Conservation (phyloP, 768 basidiomycete genomes). For the Tulasnella sp. region DNA sequence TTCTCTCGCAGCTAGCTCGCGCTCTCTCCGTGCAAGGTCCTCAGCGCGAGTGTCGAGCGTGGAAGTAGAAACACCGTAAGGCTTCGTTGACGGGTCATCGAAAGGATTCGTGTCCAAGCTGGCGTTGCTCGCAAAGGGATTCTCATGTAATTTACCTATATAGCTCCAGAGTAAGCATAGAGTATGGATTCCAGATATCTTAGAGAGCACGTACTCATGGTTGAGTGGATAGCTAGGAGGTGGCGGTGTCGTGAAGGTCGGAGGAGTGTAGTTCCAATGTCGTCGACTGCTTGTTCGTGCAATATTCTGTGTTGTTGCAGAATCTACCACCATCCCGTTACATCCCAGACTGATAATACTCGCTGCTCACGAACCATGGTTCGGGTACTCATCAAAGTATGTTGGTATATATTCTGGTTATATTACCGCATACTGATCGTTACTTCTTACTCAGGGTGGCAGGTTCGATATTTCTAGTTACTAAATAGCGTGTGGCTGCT, state of each 20-base stretch:
- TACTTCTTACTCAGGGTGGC: slow-evolving; percentile 39
- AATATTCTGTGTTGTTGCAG: too few species aligned
- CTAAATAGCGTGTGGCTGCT: slow-evolving; percentile 8
- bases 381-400: slow-evolving; percentile 77
- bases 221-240: background rate
- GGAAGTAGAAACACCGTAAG: slow-evolving; percentile 22
- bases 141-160: slow-evolving; percentile 32
- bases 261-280: background rate
- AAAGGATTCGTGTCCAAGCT: slow-evolving; percentile 85
- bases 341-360: background rate
- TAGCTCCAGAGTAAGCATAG: background rate
- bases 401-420: slow-evolving; percentile 39
- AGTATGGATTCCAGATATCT: background rate
- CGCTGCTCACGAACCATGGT: slow-evolving; percentile 51
- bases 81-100: slow-evolving; percentile 55
- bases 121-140: slow-evolving; percentile 76
- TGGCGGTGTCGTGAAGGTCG: slow-evolving; percentile 1
- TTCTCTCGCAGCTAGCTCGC: slow-evolving; percentile 63
- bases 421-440: too few species aligned
- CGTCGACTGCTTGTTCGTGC: background rate
- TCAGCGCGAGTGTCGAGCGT: slow-evolving; percentile 30
- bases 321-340: slow-evolving; percentile 2
- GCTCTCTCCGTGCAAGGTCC: slow-evolving; percentile 66
- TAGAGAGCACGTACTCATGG: background rate
- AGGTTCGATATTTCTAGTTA: background rate